These are phyloP conservation scores for Aphanomyces stellatus DNA, from an alignment of 352 stramenopile species.

Conservation along the genomic window DNA sequence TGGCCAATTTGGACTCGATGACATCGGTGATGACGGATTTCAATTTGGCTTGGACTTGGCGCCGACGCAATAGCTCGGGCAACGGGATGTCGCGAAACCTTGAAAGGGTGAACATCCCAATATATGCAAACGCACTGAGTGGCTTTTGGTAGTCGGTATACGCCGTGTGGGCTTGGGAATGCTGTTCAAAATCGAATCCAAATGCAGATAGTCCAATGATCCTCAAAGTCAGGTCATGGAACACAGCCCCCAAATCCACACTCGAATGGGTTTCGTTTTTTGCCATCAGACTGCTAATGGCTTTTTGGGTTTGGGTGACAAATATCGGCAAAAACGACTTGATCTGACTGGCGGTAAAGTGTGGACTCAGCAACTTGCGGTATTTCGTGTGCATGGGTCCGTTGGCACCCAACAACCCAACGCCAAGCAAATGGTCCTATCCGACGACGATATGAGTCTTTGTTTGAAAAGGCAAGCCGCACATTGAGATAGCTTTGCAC, in stretches of 20 bases:
- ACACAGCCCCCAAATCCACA: too few species aligned
- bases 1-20: neutral
- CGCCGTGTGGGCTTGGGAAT: neutral
- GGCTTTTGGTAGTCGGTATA: neutral
- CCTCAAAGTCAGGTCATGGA: neutral
- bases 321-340: conserved; percentile 2
- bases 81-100: neutral
- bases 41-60: neutral
- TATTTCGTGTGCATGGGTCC: neutral
- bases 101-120: neutral
- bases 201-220: neutral
- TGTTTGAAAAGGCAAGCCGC: too few species aligned
- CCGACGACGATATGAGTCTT: neutral
- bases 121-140: neutral
- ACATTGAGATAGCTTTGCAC: too few species aligned
- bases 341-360: neutral
- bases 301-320: neutral
- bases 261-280: too few species aligned
- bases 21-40: neutral
- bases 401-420: neutral
- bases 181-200: neutral
- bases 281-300: too few species aligned
- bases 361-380: neutral
- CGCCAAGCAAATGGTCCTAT: neutral
- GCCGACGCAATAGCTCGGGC: neutral